These are phyloP conservation scores for Aspergillus biplanus DNA, from an alignment of 495 filamentous ascomycete species.

Conservation along the genomic window DNA sequence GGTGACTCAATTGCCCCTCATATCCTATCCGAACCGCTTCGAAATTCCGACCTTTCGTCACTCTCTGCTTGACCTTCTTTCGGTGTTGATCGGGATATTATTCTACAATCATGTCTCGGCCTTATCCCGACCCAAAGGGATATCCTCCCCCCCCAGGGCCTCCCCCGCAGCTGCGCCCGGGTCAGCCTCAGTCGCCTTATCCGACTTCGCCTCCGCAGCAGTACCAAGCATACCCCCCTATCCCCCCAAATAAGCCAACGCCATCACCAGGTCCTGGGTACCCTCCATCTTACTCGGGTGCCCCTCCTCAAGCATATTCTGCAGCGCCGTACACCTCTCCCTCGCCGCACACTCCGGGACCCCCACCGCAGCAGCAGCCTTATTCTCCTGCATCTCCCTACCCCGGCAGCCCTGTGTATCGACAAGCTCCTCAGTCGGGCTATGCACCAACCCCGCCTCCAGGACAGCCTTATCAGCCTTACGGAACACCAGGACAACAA, in stretches of 20 bases:
- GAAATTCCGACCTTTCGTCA: constrained; percentile 11
- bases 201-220: constrained; percentile 43
- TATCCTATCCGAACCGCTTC: constrained; percentile 12
- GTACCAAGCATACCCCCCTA: constrained; percentile 39
- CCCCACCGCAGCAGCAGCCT: constrained; percentile 20
- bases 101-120: constrained; percentile 42
- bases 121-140: constrained; percentile 39
- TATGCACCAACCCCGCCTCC: constrained; percentile 38
- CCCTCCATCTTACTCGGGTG: constrained; percentile 33
- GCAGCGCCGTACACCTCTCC: constrained; percentile 22
- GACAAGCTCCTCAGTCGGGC: constrained; percentile 33
- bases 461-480: constrained; percentile 39
- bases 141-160: constrained; percentile 30
- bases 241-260: constrained; percentile 32
- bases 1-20: constrained; percentile 11
- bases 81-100: constrained; percentile 16
- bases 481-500: constrained; percentile 38
- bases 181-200: constrained; percentile 33
- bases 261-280: constrained; percentile 32
- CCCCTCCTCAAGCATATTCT: constrained; percentile 31
- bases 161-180: constrained; percentile 34
- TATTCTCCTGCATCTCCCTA: constrained; percentile 30
- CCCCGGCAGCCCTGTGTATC: constrained; percentile 14
- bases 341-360: constrained; percentile 14
- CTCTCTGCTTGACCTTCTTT: constrained; percentile 10